Conservation (phyloP, 2,329 filamentous ascomycete genomes). For the Trichoderma hamatum region DNA sequence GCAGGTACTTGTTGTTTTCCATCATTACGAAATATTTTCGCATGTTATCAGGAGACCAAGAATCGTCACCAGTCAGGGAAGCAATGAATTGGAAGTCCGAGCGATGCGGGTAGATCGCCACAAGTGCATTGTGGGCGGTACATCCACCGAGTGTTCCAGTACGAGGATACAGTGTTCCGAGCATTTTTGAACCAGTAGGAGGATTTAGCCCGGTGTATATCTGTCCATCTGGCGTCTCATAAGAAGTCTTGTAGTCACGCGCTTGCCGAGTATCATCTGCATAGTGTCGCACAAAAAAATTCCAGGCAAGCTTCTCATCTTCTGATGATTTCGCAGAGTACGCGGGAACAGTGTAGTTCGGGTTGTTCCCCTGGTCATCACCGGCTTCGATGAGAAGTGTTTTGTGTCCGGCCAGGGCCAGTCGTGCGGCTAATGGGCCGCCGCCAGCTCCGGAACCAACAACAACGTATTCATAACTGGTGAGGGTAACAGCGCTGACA, state of each 20-base stretch:
- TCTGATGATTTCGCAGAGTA: not conserved
- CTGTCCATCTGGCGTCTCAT: no score
- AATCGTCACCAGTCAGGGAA: conserved; percentile 56
- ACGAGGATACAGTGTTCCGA: conserved; percentile 52
- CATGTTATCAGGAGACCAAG: conserved; percentile 61
- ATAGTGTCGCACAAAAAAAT: no score
- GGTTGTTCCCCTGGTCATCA: conserved; percentile 55
- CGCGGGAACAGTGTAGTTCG: conserved; percentile 49
- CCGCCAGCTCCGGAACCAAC: conserved; percentile 65
- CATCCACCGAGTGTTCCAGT: conserved; percentile 53
- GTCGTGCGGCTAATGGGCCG: conserved; percentile 59
- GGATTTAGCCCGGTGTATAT: conserved; percentile 33
- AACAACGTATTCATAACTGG: conserved; percentile 44
- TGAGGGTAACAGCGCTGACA: no score
- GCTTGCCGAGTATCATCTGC: no score
- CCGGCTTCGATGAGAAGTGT: conserved; percentile 65
- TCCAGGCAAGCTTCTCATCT: no score
- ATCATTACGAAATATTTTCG: conserved; percentile 56
- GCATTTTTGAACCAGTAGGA: conserved; percentile 44
- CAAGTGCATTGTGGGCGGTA: conserved; percentile 63
- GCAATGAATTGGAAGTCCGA: conserved; percentile 62
- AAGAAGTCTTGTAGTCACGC: no score
- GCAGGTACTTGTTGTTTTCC: conserved; percentile 52
- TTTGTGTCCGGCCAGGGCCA: conserved; percentile 61
- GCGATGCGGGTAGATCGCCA: conserved; percentile 60